A percentile compares a stretch with the other conserved stretches of the same genome.
phyloP scores from a whole-genome alignment of 2,329 filamentous ascomycete species.

The Drechslerella coelobrocha region DNA sequence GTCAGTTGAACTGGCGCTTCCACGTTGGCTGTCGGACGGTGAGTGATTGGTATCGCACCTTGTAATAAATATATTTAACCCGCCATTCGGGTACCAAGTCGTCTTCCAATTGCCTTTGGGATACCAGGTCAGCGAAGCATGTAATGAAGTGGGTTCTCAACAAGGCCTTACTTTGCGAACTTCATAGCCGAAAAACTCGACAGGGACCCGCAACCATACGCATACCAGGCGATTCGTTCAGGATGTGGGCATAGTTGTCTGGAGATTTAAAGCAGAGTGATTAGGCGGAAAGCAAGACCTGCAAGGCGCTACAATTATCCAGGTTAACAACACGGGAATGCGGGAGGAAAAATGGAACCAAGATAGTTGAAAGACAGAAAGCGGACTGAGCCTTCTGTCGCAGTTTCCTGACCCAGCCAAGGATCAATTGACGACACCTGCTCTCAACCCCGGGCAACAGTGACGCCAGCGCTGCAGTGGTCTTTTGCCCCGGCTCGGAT shows the following conservation, averaged over 20 bases:
- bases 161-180: constrained; percentile 65
- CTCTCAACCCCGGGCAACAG: constrained; percentile 6
- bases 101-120: constrained; percentile 79
- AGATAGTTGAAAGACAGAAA: not conserved
- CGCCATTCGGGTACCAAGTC: constrained; percentile 94
- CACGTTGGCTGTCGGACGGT: constrained; percentile 10
- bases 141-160: not conserved
- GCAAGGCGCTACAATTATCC: too few species aligned
- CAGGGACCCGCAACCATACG: constrained; percentile 8
- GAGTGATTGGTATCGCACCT: constrained; percentile 63
- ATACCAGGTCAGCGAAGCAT: constrained; percentile 66
- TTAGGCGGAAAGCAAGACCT: too few species aligned
- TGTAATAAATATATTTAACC: constrained; percentile 93
- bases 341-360: not conserved
- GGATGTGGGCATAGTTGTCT: too few species aligned
- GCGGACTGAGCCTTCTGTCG: constrained; percentile 1
- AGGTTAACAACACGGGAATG: not conserved
- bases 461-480: constrained; percentile 24
- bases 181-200: constrained; percentile 63
- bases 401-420: not conserved
- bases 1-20: constrained; percentile 49
- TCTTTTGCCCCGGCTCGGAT: too few species aligned
- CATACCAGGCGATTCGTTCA: not conserved
- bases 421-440: not conserved
- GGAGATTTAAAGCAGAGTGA: too few species aligned